Evolutionary conservation across 805 yeast genomes (phyloP), one percentile per base, ranked within the genome.

Genomic region (Saturnispora sekii): DNA sequence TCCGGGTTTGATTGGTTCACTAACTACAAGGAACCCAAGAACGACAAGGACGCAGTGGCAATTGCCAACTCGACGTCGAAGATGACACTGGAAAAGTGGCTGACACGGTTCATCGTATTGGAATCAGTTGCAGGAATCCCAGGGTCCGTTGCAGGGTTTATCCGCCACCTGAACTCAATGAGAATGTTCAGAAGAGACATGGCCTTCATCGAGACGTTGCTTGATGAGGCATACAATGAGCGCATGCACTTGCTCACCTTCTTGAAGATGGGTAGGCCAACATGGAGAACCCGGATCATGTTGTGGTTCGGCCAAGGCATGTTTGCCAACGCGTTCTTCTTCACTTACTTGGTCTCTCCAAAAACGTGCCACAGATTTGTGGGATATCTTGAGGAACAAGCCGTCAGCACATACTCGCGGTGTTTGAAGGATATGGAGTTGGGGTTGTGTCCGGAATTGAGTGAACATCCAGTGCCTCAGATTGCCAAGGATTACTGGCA

Each of bases 41-140:
- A 68, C 10, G 49, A 55, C 21, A 49, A 60, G 30, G 62, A 64
- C 37, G 56, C 59, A 38, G 50, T 53, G 26, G 51, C 44, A 21
- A 51, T 55, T 31, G 53, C 47, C 37, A 52, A 52, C 5, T 44
- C 57, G 40, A 54, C 73, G 40, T 72, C 68, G 50, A 65, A 65
- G 43, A 76, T 81, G 84, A 76, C 81, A 5, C 74, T 73, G 21
- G 68, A 65, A 43, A 76, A 77, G 55, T 82, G 88, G 88, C 53
- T 82, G 47, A 73, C 77, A 6, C 60, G 83, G 43, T 62, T 73
- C 46, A 74, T 82, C 33, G 79, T 82, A 53, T 68, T 81, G 52
- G 89, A 81, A 59, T 72, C 79, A 48, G 70, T 82, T 45, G 89
- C 89, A 4, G 88, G 86, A 8, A 84, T 81, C n/a, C 89, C 89